Evolutionary conservation across 176 grass and related monocot species (phyloP).

Genomic region (Bromus sterilis): DNA sequence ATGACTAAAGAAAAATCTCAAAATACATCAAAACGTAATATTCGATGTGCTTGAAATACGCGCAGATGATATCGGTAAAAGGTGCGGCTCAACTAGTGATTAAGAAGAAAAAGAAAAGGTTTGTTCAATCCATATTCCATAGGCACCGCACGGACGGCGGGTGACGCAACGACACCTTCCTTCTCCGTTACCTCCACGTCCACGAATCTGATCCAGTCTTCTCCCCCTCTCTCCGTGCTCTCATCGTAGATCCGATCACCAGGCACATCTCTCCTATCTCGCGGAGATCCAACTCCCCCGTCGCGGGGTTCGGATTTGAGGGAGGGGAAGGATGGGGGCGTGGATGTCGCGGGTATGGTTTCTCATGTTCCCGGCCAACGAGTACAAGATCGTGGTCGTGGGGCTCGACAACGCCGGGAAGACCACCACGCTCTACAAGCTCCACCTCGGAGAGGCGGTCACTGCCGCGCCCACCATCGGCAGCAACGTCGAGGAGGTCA

Average conservation of each 20-base stretch:
- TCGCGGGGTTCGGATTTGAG: constrained; percentile 33
- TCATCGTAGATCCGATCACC: neutral
- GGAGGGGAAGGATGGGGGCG: constrained; percentile 47
- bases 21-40: too few relatives aligned
- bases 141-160: neutral
- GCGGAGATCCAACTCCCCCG: too few relatives aligned
- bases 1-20: too few relatives aligned
- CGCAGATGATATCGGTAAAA: too few relatives aligned
- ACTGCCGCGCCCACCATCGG: constrained; percentile 89
- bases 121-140: too few relatives aligned
- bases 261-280: too few relatives aligned
- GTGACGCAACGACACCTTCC: neutral
- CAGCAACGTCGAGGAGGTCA: constrained; percentile 97
- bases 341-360: constrained; percentile 93
- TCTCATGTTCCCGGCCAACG: constrained; percentile 81
- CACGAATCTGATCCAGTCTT: neutral
- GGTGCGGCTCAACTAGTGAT: too few relatives aligned
- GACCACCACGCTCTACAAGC: constrained; percentile 95
- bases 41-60: too few relatives aligned
- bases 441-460: constrained; percentile 92
- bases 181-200: neutral
- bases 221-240: neutral
- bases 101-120: too few relatives aligned
- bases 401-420: constrained; percentile 94
- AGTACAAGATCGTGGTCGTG: constrained; percentile 98